Percentiles rank a stretch among this genome's conserved stretches.
Conservation (phyloP, 1,139 yeast species). For the Taphrina flavorubra region DNA sequence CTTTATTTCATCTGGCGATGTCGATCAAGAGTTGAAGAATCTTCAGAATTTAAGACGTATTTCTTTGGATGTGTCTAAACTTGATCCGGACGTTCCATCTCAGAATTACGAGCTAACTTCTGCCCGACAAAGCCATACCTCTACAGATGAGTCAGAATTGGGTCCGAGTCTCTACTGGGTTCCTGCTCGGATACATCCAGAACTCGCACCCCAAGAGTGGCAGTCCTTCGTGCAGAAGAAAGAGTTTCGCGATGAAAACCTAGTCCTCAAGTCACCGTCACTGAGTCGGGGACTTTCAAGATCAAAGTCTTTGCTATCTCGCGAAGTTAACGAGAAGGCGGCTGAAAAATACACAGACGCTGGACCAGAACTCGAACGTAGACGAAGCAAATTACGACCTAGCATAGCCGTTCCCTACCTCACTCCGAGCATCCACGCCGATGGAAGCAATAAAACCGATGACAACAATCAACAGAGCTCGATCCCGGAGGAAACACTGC, state of each 20-base stretch:
- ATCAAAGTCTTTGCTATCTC: conserved; percentile 29
- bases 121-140: background rate
- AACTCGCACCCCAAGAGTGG: conserved; percentile 40
- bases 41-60: conserved; percentile 34
- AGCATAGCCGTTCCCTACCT: conserved; percentile 9
- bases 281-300: conserved; percentile 27
- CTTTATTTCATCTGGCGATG: conserved; percentile 25
- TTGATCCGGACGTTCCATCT: conserved; percentile 36
- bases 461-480: background rate
- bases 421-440: background rate
- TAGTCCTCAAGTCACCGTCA: conserved; percentile 8
- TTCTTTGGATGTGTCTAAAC: conserved; percentile 30
- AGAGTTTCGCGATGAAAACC: conserved; percentile 10
- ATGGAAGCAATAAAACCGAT: background rate
- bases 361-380: conserved; percentile 31
- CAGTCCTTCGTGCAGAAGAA: conserved; percentile 36
- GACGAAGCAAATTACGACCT: conserved; percentile 11
- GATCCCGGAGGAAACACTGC: background rate
- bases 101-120: conserved; percentile 25
- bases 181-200: conserved; percentile 40
- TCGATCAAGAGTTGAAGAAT: conserved; percentile 31
- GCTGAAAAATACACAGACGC: conserved; percentile 33
- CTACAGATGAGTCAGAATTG: conserved; percentile 15
- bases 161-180: conserved; percentile 36
- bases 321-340: conserved; percentile 26